Conservation (phyloP, 257 asterid genomes). For the Anisodus acutangulus region DNA sequence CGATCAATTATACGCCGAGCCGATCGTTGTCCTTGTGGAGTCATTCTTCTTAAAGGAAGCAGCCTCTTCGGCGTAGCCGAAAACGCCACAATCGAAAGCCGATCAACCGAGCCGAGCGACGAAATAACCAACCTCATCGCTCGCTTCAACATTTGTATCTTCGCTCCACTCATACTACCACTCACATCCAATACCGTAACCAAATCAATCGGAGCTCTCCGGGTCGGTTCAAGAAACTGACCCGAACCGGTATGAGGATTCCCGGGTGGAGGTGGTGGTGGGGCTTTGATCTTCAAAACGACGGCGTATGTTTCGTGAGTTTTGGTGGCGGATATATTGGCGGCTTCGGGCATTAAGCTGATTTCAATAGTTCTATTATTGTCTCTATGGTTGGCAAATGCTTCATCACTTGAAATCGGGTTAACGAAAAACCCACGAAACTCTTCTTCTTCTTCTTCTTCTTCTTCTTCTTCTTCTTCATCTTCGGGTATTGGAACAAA, state of each 20-base stretch:
- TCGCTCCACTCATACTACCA: conserved; percentile 77
- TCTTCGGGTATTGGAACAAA: conserved; percentile 49
- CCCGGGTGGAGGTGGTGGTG: conserved; percentile 40
- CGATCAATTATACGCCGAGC: conserved; percentile 67
- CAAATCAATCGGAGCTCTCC: conserved; percentile 86
- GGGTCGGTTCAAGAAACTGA: conserved; percentile 45
- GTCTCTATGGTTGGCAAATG: not conserved
- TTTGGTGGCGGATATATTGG: conserved; percentile 60
- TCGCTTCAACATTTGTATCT: conserved; percentile 87
- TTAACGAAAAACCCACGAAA: conserved; percentile 79
- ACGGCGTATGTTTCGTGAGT: conserved; percentile 64
- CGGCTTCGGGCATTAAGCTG: conserved; percentile 69
- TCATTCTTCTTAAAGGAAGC: conserved; percentile 71
- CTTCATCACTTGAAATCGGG: conserved; percentile 54
- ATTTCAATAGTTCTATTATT: conserved; percentile 54
- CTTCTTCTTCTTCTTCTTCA: conserved; percentile 40
- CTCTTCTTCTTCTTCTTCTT: conserved; percentile 50
- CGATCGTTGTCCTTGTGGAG: conserved; percentile 64
- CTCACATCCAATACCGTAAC: conserved; percentile 87
- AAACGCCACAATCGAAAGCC: conserved; percentile 74
- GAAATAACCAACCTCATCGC: conserved; percentile 87
- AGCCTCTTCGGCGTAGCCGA: conserved; percentile 67
- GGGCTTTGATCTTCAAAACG: conserved; percentile 78
- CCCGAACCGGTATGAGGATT: not conserved
- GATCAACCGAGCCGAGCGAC: conserved; percentile 85